Base-by-base conservation (phyloP, 2,329 filamentous ascomycete genomes). In the Didymella exigua region DNA sequence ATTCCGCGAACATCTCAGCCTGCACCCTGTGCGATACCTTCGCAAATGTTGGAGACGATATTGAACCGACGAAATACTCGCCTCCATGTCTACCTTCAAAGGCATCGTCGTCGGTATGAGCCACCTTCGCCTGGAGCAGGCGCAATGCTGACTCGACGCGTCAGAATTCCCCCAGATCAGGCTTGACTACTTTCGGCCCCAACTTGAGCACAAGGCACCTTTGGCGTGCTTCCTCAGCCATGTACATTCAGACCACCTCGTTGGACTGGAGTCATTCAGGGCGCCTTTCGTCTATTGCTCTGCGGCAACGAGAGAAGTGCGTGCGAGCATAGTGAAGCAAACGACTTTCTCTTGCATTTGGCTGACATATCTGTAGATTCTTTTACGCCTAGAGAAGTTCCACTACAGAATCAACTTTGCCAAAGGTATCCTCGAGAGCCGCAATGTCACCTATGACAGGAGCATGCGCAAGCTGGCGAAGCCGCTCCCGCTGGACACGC, bases 231-330 rank as follows among this genome's bases (percentile, higher is more conserved):
- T 98, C 70, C 81, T 98, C 23, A 96, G 90, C 74, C 93, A 98
- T 82, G 86, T 96, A 2, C 93, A 97, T 71, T 96, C 89, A 60
- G 93, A 97, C 66, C 93, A 97, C 75, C 82, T 97, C 1, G 82
- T 83, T 30, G 93, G 93, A 0, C 81, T 97, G 1, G 91, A 96
- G 64, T 84, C 82, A 11, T 81, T 93, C 49, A 84, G 86, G 40
- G 86, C 89, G 24, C 89, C 91, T 0, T 96, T 96, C 67, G 85
- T 98, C 18, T 97, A 96, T 75, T 97, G 92, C 76, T 96, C 93
- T 1, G 82, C 89, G 0, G 89, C 90, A 0, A 97, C 93, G 0
- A 84, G 85, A 60, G 88, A 92, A 73, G 86, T 81, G 38, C 5
- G 45, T 54, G n/a, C n/a, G 14, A 26, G 10, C 16, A 5, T 33